Evolutionary conservation across 805 yeast species (phyloP), one percentile per base, ranked within the genome.

Genomic region (Gaillardinia entomophila): DNA sequence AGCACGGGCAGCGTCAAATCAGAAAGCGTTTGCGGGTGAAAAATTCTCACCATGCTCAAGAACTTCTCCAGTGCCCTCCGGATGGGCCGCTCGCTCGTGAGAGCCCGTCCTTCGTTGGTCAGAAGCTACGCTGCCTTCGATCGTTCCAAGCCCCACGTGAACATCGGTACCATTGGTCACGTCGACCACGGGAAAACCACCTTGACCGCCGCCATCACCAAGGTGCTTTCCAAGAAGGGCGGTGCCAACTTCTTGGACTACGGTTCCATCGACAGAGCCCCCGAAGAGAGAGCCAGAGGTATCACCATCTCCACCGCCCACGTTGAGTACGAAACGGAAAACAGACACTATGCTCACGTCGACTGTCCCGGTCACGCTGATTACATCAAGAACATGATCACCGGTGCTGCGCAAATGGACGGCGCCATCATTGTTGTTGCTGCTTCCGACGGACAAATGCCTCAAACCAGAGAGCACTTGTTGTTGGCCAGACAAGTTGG

Each of bases 341-440:
- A 82, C 62, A 83, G 97, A 69, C 97, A 90, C 66, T 89, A 89
- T 58, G 90, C 97, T 51, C 97, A 89, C 64, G 96, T 89, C 49
- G 97, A 89, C 75, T 87, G 96, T 66, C 97, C 97, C 35, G 97
- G 97, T 57, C 97, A 90, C 77, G 92, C 95, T 46, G 97, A 90
- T 75, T 90, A 89, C 70, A 90, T 90, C 69, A 90, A 90, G 75
- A 90, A 90, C 69, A 90, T 90, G 97, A 90, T 90, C 65, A 87
- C 96, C 48, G 97, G 97, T 81, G 97, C 97, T 54, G 96, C 97
- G 53, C 96, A 90, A 66, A 89, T 89, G 97, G 97, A 90, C 66
- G 97, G 97, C 75, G 97, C 97, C 48, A 89, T 90, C 53, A 90
- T 90, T 70, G 97, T 90, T 42, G 97, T 92, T 64, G 98, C 97